Conservation (phyloP, 768 basidiomycete genomes). For the Lentinula edodes region DNA sequence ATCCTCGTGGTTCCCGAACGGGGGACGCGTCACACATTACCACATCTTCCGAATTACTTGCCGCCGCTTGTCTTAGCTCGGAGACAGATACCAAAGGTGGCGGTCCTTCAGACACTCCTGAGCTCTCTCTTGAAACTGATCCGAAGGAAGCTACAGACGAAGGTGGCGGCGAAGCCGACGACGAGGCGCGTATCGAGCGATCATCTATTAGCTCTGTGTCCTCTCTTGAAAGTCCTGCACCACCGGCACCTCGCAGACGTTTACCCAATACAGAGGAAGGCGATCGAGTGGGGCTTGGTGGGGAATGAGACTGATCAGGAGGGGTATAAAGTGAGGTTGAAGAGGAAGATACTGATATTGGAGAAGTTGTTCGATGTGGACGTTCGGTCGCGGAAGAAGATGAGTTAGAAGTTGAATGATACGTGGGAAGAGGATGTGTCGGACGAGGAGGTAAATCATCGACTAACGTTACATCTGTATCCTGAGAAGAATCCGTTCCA, state of each 20-base stretch:
- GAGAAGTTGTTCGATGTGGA: background rate
- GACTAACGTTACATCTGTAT: slow-evolving; percentile 85
- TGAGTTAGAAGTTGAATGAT: background rate
- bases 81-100: background rate
- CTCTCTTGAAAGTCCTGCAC: slow-evolving; percentile 28
- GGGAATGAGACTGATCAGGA: slow-evolving; percentile 15
- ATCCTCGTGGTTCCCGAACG: background rate
- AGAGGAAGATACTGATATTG: background rate
- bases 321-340: slow-evolving; percentile 2
- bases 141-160: background rate
- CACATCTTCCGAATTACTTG: slow-evolving; percentile 26
- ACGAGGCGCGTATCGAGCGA: slow-evolving; percentile 14
- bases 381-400: background rate
- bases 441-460: slow-evolving; percentile 53
- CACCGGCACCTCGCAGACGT: slow-evolving; percentile 37
- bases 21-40: slow-evolving; percentile 21
- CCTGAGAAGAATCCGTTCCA: slow-evolving; percentile 77
- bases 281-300: slow-evolving; percentile 20
- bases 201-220: slow-evolving; percentile 57
- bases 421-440: background rate
- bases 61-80: slow-evolving; percentile 7
- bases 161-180: slow-evolving; percentile 5
- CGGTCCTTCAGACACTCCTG: slow-evolving; percentile 21
- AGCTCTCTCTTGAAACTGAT: background rate
- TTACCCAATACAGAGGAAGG: slow-evolving; percentile 65